Evolutionary conservation across 176 grass and related monocot genomes (phyloP).

Genomic region (Stipa capillata): DNA sequence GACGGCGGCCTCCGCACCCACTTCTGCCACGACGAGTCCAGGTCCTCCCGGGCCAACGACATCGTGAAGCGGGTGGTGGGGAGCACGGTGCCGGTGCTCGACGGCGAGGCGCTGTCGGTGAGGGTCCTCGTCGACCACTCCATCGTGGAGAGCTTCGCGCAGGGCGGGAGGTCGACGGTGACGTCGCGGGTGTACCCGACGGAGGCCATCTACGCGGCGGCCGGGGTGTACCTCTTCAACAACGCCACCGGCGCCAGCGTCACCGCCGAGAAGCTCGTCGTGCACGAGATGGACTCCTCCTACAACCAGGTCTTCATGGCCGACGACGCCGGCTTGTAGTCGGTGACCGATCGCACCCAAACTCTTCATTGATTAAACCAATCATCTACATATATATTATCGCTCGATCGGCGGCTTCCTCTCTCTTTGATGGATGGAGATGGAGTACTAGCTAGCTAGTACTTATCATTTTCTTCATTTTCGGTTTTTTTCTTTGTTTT

Average conservation of each 20-base stretch:
- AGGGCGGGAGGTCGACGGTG: constrained; percentile 39
- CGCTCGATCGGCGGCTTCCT: background rate
- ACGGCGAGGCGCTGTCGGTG: constrained; percentile 32
- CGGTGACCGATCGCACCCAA: too few species aligned
- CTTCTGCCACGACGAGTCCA: constrained; percentile 58
- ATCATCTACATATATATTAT: background rate
- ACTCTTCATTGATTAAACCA: background rate
- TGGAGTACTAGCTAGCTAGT: background rate
- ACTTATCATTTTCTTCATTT: background rate
- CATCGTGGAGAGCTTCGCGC: constrained; percentile 54
- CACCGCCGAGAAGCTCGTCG: constrained; percentile 19
- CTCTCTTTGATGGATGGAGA: background rate
- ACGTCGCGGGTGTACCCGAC: constrained; percentile 58
- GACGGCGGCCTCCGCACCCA: constrained; percentile 33
- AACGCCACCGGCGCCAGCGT: constrained; percentile 33
- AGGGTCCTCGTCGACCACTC: constrained; percentile 64
- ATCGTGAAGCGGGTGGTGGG: constrained; percentile 45
- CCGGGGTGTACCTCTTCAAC: constrained; percentile 55
- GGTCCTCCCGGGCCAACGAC: constrained; percentile 42
- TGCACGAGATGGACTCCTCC: constrained; percentile 45
- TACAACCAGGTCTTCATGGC: constrained; percentile 28
- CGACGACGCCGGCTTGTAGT: background rate
- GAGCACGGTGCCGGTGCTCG: constrained; percentile 32
- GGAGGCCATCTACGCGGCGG: constrained; percentile 28
- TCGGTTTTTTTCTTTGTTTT: background rate